These are phyloP conservation scores for Sarcodon sp. DNA, from an alignment of 768 basidiomycete species.

Conservation along the genomic window DNA sequence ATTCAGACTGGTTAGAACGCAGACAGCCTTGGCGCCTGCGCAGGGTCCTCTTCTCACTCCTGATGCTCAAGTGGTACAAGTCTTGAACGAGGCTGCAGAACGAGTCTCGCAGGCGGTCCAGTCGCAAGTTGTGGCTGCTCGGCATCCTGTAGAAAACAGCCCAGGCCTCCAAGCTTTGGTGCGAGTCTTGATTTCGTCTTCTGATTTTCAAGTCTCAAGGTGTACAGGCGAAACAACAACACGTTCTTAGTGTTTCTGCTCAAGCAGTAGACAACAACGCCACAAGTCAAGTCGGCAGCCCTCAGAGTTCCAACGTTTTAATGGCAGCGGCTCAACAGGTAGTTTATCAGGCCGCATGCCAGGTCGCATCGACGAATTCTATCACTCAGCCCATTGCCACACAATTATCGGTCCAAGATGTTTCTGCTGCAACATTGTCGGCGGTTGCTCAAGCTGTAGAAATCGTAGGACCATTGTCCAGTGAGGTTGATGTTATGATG, in stretches of 20 bases:
- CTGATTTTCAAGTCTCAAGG: neutral
- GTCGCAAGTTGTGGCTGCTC: constrained; percentile 46
- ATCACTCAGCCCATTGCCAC: constrained; percentile 22
- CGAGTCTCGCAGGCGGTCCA: constrained; percentile 67
- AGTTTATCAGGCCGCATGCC: constrained; percentile 63
- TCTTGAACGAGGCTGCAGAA: constrained; percentile 64
- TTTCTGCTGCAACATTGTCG: constrained; percentile 52
- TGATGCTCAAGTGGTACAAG: constrained; percentile 66
- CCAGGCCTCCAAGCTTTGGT: constrained; percentile 46
- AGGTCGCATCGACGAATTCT: constrained; percentile 39
- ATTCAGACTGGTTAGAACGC: constrained; percentile 18
- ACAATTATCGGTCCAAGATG: constrained; percentile 42
- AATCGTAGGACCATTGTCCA: constrained; percentile 56
- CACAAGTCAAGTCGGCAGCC: constrained; percentile 27
- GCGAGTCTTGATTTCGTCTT: neutral
- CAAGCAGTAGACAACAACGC: constrained; percentile 67
- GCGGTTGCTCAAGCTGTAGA: constrained; percentile 79
- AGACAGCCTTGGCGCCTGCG: constrained; percentile 15
- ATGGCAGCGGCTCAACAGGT: constrained; percentile 74
- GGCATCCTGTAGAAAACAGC: constrained; percentile 27
- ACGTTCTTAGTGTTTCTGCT: constrained; percentile 60
- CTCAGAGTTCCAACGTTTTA: constrained; percentile 37
- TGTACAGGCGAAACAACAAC: constrained; percentile 52
- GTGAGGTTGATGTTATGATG: constrained; percentile 72
- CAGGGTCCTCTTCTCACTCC: constrained; percentile 24